These are phyloP conservation scores for Candida corydali DNA, from an alignment of 805 yeast species.

Conservation along the genomic window DNA sequence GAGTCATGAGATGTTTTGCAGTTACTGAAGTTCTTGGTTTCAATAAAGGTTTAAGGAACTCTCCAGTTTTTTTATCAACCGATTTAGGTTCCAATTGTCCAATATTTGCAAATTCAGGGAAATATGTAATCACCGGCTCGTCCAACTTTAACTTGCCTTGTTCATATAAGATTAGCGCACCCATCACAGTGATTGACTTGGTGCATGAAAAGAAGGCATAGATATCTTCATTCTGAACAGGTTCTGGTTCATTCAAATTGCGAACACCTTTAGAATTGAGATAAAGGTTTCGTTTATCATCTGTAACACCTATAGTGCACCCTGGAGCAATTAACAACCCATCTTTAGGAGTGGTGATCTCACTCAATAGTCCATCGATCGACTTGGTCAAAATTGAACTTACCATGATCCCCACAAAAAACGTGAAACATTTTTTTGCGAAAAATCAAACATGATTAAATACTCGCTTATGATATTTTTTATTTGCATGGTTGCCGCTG, in stretches of 20 bases:
- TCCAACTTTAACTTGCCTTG: slow-evolving; percentile 30
- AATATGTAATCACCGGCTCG: slow-evolving; percentile 24
- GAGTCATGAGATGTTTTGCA: slow-evolving; percentile 24
- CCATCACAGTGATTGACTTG: slow-evolving; percentile 33
- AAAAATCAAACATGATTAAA: neutral
- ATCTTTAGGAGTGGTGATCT: slow-evolving; percentile 9
- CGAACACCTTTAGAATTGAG: slow-evolving; percentile 20
- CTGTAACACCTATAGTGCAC: slow-evolving; percentile 24
- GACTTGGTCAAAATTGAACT: slow-evolving; percentile 4
- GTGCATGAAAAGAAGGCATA: slow-evolving; percentile 27
- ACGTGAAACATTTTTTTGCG: too few relatives aligned
- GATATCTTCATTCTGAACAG: slow-evolving; percentile 15
- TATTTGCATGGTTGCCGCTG: slow-evolving; percentile 8
- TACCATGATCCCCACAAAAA: too few relatives aligned
- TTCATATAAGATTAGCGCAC: slow-evolving; percentile 30
- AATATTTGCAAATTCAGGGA: slow-evolving; percentile 29
- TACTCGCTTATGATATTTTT: slow-evolving; percentile 1
- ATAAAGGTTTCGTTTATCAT: slow-evolving; percentile 18
- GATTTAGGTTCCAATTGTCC: slow-evolving; percentile 23
- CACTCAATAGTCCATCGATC: slow-evolving; percentile 6
- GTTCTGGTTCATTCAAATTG: slow-evolving; percentile 14
- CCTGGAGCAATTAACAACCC: slow-evolving; percentile 11
- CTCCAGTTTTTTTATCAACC: slow-evolving; percentile 22
- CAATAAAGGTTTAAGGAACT: slow-evolving; percentile 17
- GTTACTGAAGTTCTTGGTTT: slow-evolving; percentile 23